Evolutionary conservation across 2,329 filamentous ascomycete genomes (phyloP).

Genomic region (Paramyrothecium roridum): DNA sequence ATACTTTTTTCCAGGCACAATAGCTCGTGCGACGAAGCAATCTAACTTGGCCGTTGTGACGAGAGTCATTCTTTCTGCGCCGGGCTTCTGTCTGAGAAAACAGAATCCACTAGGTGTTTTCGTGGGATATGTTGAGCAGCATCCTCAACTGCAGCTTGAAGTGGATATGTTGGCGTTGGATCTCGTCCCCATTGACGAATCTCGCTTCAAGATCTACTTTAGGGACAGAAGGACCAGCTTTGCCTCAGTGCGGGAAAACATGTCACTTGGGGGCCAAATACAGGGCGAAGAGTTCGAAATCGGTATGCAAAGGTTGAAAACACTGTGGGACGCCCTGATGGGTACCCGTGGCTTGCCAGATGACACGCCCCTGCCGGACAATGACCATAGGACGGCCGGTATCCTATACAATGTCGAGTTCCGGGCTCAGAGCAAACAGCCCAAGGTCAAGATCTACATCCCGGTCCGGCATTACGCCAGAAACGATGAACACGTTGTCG

Average conservation of each 20-base stretch:
- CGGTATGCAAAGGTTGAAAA: constrained; percentile 11
- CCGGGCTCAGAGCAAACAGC: constrained; percentile 7
- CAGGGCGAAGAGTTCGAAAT: constrained; percentile 1
- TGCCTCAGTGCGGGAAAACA: constrained; percentile 17
- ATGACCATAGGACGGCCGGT: constrained; percentile 26
- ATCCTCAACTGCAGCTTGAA: background rate
- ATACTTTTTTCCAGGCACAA: constrained; percentile 20
- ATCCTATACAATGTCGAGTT: constrained; percentile 31
- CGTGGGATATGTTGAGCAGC: background rate
- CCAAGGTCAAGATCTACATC: constrained; percentile 27
- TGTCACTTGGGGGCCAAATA: constrained; percentile 17
- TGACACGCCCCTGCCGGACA: constrained; percentile 10
- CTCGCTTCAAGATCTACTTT: constrained; percentile 34
- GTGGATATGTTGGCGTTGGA: constrained; percentile 30
- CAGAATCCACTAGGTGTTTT: constrained; percentile 3
- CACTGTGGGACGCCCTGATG: constrained; percentile 15
- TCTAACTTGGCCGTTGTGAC: constrained; percentile 8
- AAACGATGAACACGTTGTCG: constrained; percentile 3
- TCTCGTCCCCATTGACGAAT: constrained; percentile 16
- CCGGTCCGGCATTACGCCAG: constrained; percentile 29
- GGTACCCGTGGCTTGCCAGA: constrained; percentile 1
- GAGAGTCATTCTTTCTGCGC: constrained; percentile 13
- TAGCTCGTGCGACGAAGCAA: constrained; percentile 7
- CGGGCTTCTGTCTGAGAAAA: background rate
- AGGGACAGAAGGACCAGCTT: constrained; percentile 25